Conservation (phyloP, 2,329 filamentous ascomycete genomes). For the Fusarium cicatricum region DNA sequence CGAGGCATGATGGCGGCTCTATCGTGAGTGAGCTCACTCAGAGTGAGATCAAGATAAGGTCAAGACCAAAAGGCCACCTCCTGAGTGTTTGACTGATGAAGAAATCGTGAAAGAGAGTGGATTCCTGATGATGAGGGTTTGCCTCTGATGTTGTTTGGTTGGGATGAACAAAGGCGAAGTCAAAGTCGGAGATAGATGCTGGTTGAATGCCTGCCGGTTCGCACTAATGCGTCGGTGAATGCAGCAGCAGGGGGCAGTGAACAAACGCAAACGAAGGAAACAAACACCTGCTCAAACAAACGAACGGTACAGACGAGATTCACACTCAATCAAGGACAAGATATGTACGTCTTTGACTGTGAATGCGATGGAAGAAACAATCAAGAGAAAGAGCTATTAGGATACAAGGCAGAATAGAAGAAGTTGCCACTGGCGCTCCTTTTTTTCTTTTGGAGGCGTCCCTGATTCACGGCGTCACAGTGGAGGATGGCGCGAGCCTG, state of each 20-base stretch:
- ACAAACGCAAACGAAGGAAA: conserved; percentile 8
- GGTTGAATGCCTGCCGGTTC: conserved; percentile 21
- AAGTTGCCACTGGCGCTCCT: conserved; percentile 41
- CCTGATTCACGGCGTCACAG: conserved; percentile 45
- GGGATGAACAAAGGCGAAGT: background rate
- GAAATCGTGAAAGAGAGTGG: background rate
- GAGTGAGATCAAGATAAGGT: background rate
- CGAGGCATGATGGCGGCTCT: conserved; percentile 40
- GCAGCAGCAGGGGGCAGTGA: conserved; percentile 21
- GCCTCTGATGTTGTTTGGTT: background rate
- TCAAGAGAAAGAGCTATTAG: conserved; percentile 11
- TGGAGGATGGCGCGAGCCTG: background rate
- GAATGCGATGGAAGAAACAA: conserved; percentile 10
- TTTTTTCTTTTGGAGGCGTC: conserved; percentile 22
- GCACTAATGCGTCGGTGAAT: conserved; percentile 28
- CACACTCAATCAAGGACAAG: background rate
- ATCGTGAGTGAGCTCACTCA: background rate
- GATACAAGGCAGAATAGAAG: conserved; percentile 12
- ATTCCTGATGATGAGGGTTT: background rate
- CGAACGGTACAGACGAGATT: background rate
- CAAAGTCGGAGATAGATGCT: conserved; percentile 4
- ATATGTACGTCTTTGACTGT: background rate
- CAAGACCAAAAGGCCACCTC: background rate
- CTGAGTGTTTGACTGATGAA: background rate
- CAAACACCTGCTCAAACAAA: background rate